Conservation (phyloP, 768 basidiomycete species). For the Suillus clintonianus region DNA sequence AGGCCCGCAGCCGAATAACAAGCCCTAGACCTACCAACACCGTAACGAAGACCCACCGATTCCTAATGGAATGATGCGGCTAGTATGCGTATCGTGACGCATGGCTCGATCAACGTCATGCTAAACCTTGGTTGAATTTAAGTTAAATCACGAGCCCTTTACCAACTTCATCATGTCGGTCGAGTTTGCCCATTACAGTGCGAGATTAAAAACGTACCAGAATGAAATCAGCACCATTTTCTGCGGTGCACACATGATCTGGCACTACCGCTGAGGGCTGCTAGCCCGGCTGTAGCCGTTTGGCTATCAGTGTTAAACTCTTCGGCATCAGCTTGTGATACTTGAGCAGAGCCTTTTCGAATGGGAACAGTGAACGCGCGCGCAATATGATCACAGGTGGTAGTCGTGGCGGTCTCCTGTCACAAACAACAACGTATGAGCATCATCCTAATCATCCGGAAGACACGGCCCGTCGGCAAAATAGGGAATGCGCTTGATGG, state of each 20-base stretch:
- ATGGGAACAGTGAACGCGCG: not conserved
- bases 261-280: not conserved
- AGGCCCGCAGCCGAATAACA: not conserved
- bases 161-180: not conserved
- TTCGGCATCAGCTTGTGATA: not conserved
- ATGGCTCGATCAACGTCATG: not conserved
- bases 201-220: conserved; percentile 5
- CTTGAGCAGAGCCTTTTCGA: not conserved
- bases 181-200: not conserved
- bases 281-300: not conserved
- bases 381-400: not conserved
- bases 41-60: not conserved
- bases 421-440: not conserved
- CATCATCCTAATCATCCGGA: not conserved
- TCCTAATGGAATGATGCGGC: not conserved
- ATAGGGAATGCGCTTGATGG: not conserved
- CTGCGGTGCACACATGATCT: not conserved
- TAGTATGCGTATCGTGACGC: not conserved
- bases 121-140: not conserved
- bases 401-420: not conserved
- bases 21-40: not conserved
- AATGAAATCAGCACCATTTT: not conserved
- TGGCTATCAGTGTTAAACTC: too few species aligned
- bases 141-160: not conserved
- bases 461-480: conserved; percentile 1